phyloP scores from a whole-genome alignment of 1,284 basidiomycete species.

The Agroathelia rolfsii region DNA sequence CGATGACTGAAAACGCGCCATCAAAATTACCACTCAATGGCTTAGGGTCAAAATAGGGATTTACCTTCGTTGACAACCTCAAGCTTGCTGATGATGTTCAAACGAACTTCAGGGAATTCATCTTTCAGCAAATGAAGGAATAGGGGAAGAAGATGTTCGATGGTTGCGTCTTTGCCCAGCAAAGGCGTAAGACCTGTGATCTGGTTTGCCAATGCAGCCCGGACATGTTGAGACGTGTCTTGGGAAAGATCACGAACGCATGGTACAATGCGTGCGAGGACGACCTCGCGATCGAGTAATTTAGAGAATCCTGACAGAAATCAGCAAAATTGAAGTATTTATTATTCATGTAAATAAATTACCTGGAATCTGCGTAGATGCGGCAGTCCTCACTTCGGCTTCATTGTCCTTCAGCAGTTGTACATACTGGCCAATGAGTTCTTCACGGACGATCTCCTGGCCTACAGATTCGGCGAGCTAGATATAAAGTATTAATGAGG shows the following conservation, averaged over 20 bases:
- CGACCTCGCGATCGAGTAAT: slow-evolving; percentile 88
- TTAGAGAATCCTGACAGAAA: slow-evolving; percentile 79
- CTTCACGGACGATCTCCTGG: slow-evolving; percentile 85
- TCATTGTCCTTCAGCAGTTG: slow-evolving; percentile 96
- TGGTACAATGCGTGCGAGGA: slow-evolving; percentile 89
- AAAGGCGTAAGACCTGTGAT: slow-evolving; percentile 97
- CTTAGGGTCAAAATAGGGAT: slow-evolving; percentile 17
- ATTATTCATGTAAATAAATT: slow-evolving; percentile 13
- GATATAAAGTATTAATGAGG: slow-evolving; percentile 3
- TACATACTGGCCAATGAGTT: slow-evolving; percentile 90
- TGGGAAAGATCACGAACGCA: slow-evolving; percentile 93
- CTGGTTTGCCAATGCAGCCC: slow-evolving; percentile 92
- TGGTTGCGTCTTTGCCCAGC: slow-evolving; percentile 89
- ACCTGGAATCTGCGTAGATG: slow-evolving; percentile 95
- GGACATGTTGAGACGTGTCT: slow-evolving; percentile 94
- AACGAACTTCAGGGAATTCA: slow-evolving; percentile 95
- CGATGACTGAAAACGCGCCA: slow-evolving; percentile 63
- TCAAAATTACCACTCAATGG: slow-evolving; percentile 4
- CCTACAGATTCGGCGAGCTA: slow-evolving; percentile 91
- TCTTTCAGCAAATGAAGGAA: slow-evolving; percentile 97
- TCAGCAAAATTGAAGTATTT: slow-evolving; percentile 8
- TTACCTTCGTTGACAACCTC: slow-evolving; percentile 91
- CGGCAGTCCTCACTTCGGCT: slow-evolving; percentile 96
- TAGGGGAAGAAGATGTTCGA: slow-evolving; percentile 93
- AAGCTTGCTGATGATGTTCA: slow-evolving; percentile 98